phyloP scores from a whole-genome alignment of 108 stramenopile genomes.

The Fragilariopsis cylindrus region DNA sequence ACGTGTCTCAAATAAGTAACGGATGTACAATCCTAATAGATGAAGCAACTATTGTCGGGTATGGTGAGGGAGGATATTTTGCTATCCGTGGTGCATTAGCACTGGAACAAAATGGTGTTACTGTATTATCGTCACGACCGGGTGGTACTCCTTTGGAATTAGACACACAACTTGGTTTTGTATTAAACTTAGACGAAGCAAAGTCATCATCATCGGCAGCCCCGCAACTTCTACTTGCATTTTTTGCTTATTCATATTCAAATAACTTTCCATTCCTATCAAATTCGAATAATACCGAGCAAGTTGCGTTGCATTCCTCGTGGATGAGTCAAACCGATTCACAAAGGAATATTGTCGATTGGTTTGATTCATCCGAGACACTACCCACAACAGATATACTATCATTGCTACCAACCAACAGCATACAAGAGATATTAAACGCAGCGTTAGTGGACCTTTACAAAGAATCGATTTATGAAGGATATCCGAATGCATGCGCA shows the following conservation, averaged over 20 bases:
- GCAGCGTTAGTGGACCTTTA: background rate
- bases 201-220: background rate
- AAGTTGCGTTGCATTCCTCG: background rate
- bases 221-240: conserved; percentile 1
- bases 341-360: background rate
- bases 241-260: conserved; percentile 4
- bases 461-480: background rate
- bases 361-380: background rate
- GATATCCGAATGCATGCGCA: conserved; percentile 3
- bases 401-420: background rate
- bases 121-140: background rate
- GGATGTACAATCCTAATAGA: conserved; percentile 3
- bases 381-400: background rate
- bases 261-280: conserved; percentile 11
- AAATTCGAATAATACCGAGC: background rate
- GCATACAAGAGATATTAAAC: background rate
- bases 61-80: conserved; percentile 8
- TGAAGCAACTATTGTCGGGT: conserved; percentile 9
- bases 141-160: conserved; percentile 12
- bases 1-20: background rate
- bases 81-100: conserved; percentile 6
- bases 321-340: conserved; percentile 4
- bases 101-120: conserved; percentile 14
- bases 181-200: background rate
- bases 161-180: conserved; percentile 4